Evolutionary conservation across 352 stramenopile species (phyloP), one percentile per base, ranked within the genome.

Genomic region (Phytopythium kandeliae): DNA sequence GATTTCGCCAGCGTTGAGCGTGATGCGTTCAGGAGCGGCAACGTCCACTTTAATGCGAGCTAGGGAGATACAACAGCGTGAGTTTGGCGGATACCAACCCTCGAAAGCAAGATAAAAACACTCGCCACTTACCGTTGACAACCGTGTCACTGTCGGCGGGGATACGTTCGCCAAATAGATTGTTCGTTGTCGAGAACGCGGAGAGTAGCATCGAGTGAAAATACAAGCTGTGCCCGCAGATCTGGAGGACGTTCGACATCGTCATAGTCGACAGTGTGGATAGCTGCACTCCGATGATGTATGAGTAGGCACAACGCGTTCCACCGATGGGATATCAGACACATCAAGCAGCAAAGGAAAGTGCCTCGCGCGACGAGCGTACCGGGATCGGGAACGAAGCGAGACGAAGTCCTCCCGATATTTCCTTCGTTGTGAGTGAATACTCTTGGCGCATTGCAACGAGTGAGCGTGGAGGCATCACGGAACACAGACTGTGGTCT

Each of bases 391-490:
- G 84, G 54, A 95, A 95, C 3, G 84, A 87, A 15, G 83, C 66
- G 4, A 95, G 65, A 19, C 78, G 81, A 7, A 95, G 58, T 4
- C 81, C 84, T 21, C 82, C 81, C 0, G 82, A 91, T 48, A 92
- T 95, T 52, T 95, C 84, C 50, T 91, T 95, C 1, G 84, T 95
- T 46, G 81, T 83, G 25, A 95, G 64, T 7, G 76, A 81, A 47
- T 77, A 92, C 36, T 95, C 84, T 46, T 91, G 79, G 21, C 74
- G 74, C 78, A 95, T 87, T 11, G 62, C 69, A n/a, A 77, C 31
- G 16, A 73, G 55, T 5, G 62, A 71, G 16, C 60, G 55, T 21
- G 75, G 67, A 1, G 82, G 78, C 16, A 78, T 76, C 26, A 95
- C 82, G 3, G 67, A 74, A 57, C 74, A 92, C 8, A 89, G 58